Base-by-base conservation (phyloP, 306 rosid genomes). In the Crataegus laevigata region DNA sequence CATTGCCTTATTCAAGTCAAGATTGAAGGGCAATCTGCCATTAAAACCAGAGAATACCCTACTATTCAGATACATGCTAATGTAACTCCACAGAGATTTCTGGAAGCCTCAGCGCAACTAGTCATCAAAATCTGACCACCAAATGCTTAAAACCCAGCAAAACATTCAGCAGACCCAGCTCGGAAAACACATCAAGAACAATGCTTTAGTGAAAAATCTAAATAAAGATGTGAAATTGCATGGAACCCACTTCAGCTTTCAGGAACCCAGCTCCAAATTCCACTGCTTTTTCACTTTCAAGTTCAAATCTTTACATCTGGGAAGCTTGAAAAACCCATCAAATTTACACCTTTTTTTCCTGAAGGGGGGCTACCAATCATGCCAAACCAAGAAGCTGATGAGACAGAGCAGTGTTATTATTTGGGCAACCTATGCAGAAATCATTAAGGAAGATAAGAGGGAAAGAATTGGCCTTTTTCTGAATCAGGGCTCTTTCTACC, bases 21-120 rank as follows among this genome's bases (percentile, higher is more conserved):
- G 79, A 68, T 62, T 81, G 38, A 74, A 80, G 9, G 87, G 75
- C 52, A 88, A 47, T 80, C 88, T 87, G 14, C 93, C 96, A 85
- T 87, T 89, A 57, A 84, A 82, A 64, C 88, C 83, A 75, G 89
- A 81, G 54, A 18, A 47, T 58, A 84, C 61, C 79, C 84, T 82
- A 80, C 89, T 79, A 88, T 85, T 90, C 69, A 85, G 85, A 76
- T 96, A 88, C 98, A 94, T 91, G 68, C 45, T 86, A 69, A 55
- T 59, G 36, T 66, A 65, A 52, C 85, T 78, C 81, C 80, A 80
- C 75, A 59, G 66, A 57, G 55, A 75, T 42, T 69, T 68, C 69
- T 62, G 80, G 73, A 79, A 82, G 62, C 83, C 87, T 81, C 82
- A 75, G 82, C 50, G 84, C 85, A 78, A 76, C 83, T 82, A 68